Evolutionary conservation across 1,284 basidiomycete species (phyloP).

Genomic region (Schizopora paradoxa): DNA sequence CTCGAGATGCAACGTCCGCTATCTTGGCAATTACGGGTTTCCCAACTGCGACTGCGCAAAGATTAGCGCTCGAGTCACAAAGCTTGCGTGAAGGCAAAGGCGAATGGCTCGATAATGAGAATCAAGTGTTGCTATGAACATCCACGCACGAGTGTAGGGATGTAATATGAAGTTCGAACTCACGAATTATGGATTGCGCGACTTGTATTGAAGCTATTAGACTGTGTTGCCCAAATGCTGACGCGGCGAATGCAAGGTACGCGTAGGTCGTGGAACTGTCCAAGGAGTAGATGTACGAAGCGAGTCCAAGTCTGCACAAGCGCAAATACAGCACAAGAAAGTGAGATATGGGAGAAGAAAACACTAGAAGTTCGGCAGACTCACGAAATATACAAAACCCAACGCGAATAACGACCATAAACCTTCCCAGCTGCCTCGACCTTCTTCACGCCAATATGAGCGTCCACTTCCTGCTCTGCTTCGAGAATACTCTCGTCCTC

Average conservation of each 20-base stretch:
- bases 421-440: conserved; percentile 50
- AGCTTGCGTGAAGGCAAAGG: neutral
- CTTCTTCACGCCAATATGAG: conserved; percentile 43
- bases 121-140: neutral
- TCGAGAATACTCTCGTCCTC: no score
- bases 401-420: conserved; percentile 49
- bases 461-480: conserved; percentile 22
- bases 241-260: conserved; percentile 62
- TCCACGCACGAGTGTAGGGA: neutral
- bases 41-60: conserved; percentile 47
- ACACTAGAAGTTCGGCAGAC: conserved; percentile 16
- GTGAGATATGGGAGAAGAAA: neutral
- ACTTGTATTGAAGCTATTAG: conserved; percentile 62
- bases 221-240: conserved; percentile 53
- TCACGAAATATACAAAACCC: conserved; percentile 59
- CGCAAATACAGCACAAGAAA: neutral
- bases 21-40: conserved; percentile 81
- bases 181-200: conserved; percentile 53
- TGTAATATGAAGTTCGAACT: no score
- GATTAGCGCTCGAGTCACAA: neutral
- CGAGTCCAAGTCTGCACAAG: conserved; percentile 51
- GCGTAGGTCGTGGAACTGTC: conserved; percentile 65
- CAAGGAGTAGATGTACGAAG: conserved; percentile 73
- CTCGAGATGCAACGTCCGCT: conserved; percentile 61
- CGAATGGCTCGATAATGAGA: no score